Evolutionary conservation across 202 grass and related monocot species (phyloP).

Genomic region (Eragrostis tef): DNA sequence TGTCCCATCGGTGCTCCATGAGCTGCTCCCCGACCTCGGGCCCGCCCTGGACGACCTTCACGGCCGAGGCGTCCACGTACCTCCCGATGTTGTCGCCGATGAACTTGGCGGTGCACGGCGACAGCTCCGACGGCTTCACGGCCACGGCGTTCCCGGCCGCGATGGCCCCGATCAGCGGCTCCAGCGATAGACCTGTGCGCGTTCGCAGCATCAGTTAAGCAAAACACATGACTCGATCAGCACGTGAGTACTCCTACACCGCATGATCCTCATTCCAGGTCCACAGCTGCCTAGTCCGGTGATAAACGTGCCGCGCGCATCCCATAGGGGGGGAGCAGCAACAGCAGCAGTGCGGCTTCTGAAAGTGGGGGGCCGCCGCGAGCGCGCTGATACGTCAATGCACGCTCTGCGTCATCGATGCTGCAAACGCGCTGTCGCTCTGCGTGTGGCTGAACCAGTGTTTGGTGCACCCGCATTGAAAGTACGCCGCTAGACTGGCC

Average conservation of each 20-base stretch:
- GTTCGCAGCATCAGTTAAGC: not conserved
- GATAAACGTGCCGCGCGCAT: not conserved
- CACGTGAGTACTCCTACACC: no score
- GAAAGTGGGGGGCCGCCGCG: no score
- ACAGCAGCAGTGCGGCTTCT: not conserved
- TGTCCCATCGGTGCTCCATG: constrained; percentile 89
- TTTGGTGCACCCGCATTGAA: not conserved
- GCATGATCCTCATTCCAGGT: not conserved
- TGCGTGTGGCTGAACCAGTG: not conserved
- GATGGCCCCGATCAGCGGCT: constrained; percentile 86
- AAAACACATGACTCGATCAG: no score
- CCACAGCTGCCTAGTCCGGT: not conserved
- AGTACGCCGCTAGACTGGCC: not conserved
- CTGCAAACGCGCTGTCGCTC: no score
- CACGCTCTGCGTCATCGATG: no score
- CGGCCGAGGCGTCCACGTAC: constrained; percentile 70
- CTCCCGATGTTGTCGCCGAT: constrained; percentile 51
- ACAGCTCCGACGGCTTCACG: constrained; percentile 84
- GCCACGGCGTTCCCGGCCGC: constrained; percentile 78
- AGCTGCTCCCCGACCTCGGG: constrained; percentile 63
- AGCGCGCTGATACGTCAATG: no score
- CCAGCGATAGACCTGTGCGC: constrained; percentile 72
- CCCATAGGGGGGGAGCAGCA: not conserved
- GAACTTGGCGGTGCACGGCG: constrained; percentile 68
- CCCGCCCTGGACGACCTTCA: constrained; percentile 79